Conservation (phyloP, 2,329 filamentous ascomycete species). For the Penicillium griseofulvum region DNA sequence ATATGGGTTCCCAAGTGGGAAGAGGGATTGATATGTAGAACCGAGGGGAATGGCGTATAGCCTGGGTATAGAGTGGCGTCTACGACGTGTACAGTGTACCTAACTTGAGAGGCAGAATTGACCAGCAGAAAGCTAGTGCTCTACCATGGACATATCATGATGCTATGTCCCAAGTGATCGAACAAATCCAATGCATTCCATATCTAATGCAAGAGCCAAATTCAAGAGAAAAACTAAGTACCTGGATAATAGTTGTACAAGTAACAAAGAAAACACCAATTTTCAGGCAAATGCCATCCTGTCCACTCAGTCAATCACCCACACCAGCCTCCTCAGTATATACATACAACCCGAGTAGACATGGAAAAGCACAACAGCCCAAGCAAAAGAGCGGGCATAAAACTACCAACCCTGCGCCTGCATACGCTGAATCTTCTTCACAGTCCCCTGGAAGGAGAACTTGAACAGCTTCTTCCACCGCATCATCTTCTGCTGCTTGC, state of each 20-base stretch:
- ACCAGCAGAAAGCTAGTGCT: neutral
- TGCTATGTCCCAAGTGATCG: conserved; percentile 3
- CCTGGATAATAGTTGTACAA: conserved; percentile 19
- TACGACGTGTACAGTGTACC: conserved; percentile 14
- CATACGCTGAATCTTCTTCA: conserved; percentile 44
- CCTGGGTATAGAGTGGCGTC: neutral
- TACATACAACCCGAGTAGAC: conserved; percentile 14
- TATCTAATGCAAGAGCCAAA: conserved; percentile 19
- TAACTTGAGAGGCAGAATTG: neutral
- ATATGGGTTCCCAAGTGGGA: conserved; percentile 40
- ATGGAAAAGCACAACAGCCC: conserved; percentile 1
- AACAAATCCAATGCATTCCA: conserved; percentile 24
- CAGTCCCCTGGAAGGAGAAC: conserved; percentile 44
- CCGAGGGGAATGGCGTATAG: conserved; percentile 6
- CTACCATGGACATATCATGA: neutral
- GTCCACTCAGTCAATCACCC: conserved; percentile 5
- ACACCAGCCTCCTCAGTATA: conserved; percentile 14
- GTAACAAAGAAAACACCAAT: conserved; percentile 13
- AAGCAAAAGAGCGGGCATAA: neutral
- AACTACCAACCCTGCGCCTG: conserved; percentile 47
- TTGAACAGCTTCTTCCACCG: conserved; percentile 48
- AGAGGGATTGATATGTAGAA: conserved; percentile 38
- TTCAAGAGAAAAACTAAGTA: conserved; percentile 11
- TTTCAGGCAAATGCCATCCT: conserved; percentile 9
- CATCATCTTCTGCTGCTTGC: conserved; percentile 38